Conservation (phyloP, 148 eudicot genomes). For the Spergularia marina region DNA sequence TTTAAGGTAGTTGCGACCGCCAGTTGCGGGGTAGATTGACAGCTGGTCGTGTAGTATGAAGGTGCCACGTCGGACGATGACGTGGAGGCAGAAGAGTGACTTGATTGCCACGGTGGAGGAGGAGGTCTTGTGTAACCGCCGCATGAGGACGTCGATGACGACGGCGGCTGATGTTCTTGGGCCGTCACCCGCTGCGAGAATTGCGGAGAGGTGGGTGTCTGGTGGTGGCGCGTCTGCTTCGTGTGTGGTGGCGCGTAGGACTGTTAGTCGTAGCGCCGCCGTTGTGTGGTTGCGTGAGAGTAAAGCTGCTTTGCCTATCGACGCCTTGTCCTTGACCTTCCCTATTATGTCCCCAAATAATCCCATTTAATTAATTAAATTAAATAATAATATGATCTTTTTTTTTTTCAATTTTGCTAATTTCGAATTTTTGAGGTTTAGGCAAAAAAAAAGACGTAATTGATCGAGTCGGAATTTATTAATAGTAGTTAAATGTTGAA, state of each 20-base stretch:
- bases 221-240: conserved; percentile 42
- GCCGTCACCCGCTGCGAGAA: conserved; percentile 56
- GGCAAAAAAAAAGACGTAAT: too few relatives aligned
- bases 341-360: conserved; percentile 55
- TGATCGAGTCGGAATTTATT: too few relatives aligned
- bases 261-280: conserved; percentile 47
- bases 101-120: conserved; percentile 57
- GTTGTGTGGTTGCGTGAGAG: conserved; percentile 40
- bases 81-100: conserved; percentile 59
- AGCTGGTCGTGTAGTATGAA: conserved; percentile 87
- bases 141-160: conserved; percentile 51
- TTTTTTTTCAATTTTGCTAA: too few relatives aligned
- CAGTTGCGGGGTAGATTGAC: conserved; percentile 57
- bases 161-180: conserved; percentile 56
- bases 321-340: conserved; percentile 58
- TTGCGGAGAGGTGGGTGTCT: conserved; percentile 46
- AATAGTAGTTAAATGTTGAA: too few relatives aligned
- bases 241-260: conserved; percentile 71
- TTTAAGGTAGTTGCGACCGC: conserved; percentile 69
- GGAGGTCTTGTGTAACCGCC: conserved; percentile 63
- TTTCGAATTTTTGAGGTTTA: too few relatives aligned
- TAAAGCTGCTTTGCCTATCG: conserved; percentile 54
- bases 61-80: conserved; percentile 64
- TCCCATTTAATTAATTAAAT: conserved; percentile 17
- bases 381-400: too few relatives aligned